Conservation (phyloP, 2,329 filamentous ascomycete genomes). For the Curvularia spicifera region DNA sequence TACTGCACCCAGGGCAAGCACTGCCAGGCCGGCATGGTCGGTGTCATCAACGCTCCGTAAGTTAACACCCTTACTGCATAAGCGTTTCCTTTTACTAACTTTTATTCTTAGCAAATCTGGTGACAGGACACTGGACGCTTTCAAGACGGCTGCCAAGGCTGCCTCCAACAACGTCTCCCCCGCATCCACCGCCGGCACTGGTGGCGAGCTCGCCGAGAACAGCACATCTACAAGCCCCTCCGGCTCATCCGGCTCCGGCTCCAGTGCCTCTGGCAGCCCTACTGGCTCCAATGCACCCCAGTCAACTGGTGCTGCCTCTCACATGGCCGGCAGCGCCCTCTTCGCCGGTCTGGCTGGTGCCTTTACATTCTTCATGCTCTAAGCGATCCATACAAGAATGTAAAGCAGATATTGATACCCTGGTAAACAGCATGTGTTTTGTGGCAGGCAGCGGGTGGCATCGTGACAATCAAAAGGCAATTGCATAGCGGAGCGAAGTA, state of each 20-base stretch:
- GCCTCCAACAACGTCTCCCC: conserved; percentile 33
- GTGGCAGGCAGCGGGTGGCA: conserved; percentile 4
- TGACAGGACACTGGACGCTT: conserved; percentile 32
- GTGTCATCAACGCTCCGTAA: conserved; percentile 50
- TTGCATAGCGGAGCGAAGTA: conserved; percentile 7
- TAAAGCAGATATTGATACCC: conserved; percentile 24
- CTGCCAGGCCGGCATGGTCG: conserved; percentile 51
- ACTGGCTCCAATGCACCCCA: conserved; percentile 7
- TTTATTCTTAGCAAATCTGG: conserved; percentile 23
- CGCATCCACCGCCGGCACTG: conserved; percentile 32
- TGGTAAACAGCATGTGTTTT: background rate
- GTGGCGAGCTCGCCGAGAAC: conserved; percentile 36
- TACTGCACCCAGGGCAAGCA: conserved; percentile 51
- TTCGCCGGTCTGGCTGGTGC: conserved; percentile 39
- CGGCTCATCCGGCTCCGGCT: background rate
- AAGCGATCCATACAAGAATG: conserved; percentile 16
- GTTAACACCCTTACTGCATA: conserved; percentile 10
- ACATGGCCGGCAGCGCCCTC: conserved; percentile 31
- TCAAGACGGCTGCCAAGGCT: conserved; percentile 33
- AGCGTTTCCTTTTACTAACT: conserved; percentile 18
- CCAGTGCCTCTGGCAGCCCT: conserved; percentile 17
- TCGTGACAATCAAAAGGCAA: background rate
- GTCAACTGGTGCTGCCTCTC: conserved; percentile 37
- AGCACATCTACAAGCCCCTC: conserved; percentile 21
- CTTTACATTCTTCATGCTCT: conserved; percentile 43